phyloP scores from a whole-genome alignment of 2,329 filamentous ascomycete genomes.

The Monilinia polystroma region DNA sequence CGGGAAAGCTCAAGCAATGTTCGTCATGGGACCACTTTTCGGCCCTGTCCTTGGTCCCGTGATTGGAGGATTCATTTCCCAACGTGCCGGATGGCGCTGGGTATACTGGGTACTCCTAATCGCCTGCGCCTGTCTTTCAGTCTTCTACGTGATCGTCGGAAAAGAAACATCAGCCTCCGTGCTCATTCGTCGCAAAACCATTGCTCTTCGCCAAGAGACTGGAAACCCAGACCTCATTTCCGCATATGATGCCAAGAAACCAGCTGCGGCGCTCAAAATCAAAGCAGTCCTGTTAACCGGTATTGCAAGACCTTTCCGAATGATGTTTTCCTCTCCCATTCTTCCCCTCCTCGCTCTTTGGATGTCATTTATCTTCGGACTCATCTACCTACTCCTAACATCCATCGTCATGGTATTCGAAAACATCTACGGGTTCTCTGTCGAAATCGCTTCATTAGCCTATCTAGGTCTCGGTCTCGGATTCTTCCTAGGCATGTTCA shows the following conservation, averaged over 20 bases:
- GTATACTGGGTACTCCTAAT: constrained; percentile 50
- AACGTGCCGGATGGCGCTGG: constrained; percentile 43
- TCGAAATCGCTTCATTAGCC: constrained; percentile 46
- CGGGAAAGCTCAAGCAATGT: constrained; percentile 56
- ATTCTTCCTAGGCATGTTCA: constrained; percentile 43
- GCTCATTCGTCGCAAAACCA: constrained; percentile 45
- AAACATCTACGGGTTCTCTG: constrained; percentile 44
- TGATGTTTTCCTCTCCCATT: constrained; percentile 50
- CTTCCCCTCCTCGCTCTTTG: constrained; percentile 30
- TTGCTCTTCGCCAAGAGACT: constrained; percentile 39
- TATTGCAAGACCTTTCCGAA: constrained; percentile 42
- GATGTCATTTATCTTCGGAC: constrained; percentile 33
- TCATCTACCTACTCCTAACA: constrained; percentile 36
- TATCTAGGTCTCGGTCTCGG: constrained; percentile 50
- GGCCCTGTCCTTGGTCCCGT: constrained; percentile 41
- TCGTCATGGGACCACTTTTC: constrained; percentile 45
- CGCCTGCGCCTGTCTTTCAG: constrained; percentile 34
- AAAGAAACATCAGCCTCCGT: constrained; percentile 52
- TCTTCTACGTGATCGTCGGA: constrained; percentile 44
- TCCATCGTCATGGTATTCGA: constrained; percentile 32
- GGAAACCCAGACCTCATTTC: constrained; percentile 51
- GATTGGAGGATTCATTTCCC: constrained; percentile 41
- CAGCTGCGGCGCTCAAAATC: constrained; percentile 32
- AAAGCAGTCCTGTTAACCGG: constrained; percentile 32
- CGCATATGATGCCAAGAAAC: constrained; percentile 30